phyloP scores from a whole-genome alignment of 139 green algal species.

The Closterium sp. region DNA sequence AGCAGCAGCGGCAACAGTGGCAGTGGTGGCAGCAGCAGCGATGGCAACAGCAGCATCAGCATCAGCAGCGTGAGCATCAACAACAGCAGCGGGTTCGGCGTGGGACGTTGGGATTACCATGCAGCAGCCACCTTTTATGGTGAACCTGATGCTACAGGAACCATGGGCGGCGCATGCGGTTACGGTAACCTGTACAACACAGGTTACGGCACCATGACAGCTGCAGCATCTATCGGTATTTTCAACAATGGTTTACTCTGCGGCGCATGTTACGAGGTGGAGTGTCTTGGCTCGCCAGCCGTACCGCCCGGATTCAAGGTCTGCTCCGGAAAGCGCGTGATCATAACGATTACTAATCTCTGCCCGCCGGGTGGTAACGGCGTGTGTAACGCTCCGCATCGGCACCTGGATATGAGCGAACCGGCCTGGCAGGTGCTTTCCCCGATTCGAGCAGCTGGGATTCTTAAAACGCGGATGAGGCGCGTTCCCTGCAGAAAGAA shows the following conservation, averaged over 20 bases:
- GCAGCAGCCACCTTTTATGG: conserved; percentile 33
- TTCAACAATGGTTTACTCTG: conserved; percentile 23
- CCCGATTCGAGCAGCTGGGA: neutral
- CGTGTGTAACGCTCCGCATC: neutral
- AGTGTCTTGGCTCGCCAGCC: neutral
- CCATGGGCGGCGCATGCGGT: conserved; percentile 42
- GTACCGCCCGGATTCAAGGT: neutral
- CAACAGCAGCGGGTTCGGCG: neutral
- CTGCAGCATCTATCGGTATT: conserved; percentile 2
- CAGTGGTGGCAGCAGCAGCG: too few species aligned
- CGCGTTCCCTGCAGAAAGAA: conserved; percentile 9
- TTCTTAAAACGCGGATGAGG: conserved; percentile 3
- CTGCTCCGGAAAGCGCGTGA: neutral
- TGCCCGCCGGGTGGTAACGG: conserved; percentile 15
- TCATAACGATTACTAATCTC: conserved; percentile 25
- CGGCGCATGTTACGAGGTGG: conserved; percentile 23
- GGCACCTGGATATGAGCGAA: conserved; percentile 19
- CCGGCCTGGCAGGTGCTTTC: neutral
- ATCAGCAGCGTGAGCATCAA: neutral
- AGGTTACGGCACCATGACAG: conserved; percentile 15
- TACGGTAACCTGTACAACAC: conserved; percentile 35
- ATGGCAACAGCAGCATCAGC: neutral
- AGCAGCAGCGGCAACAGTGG: too few species aligned
- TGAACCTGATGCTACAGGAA: conserved; percentile 6
- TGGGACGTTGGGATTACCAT: neutral